A percentile compares a stretch with the other conserved stretches of the same genome.
Conservation (phyloP, 192 early-diverging fungal species). For the Coemansia sp. region DNA sequence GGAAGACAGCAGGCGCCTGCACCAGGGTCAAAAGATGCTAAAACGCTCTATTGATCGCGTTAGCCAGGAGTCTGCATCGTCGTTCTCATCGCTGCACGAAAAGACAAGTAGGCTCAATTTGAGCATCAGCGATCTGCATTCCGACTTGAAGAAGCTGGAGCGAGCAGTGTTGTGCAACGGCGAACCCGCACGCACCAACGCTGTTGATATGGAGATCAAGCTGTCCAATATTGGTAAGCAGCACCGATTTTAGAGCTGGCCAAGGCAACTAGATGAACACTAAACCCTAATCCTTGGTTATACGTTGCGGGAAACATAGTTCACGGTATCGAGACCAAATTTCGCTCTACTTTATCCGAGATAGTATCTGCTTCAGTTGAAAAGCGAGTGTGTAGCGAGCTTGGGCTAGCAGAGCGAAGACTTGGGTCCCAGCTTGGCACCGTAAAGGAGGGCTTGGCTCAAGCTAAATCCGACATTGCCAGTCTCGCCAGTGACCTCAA, state of each 20-base stretch:
- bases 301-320: background rate
- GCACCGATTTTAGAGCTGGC: background rate
- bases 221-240: conserved; percentile 34
- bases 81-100: conserved; percentile 45
- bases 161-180: conserved; percentile 22
- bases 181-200: conserved; percentile 13
- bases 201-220: conserved; percentile 42
- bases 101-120: conserved; percentile 47
- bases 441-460: background rate
- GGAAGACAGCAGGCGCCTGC: conserved; percentile 32
- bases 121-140: conserved; percentile 45
- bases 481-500: background rate
- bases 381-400: background rate
- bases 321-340: background rate
- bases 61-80: conserved; percentile 21
- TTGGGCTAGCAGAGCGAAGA: background rate
- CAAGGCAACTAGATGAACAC: background rate
- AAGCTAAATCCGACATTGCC: background rate
- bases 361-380: background rate
- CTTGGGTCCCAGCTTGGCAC: background rate
- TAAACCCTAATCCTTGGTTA: too few species aligned
- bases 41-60: conserved; percentile 32
- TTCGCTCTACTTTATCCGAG: conserved; percentile 1
- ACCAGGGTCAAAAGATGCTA: conserved; percentile 38
- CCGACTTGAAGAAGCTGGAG: conserved; percentile 46